A percentile compares a stretch with the other conserved stretches of the same genome.
Conservation (phyloP, 1,284 basidiomycete species). For the Ustilago vetiveriae region DNA sequence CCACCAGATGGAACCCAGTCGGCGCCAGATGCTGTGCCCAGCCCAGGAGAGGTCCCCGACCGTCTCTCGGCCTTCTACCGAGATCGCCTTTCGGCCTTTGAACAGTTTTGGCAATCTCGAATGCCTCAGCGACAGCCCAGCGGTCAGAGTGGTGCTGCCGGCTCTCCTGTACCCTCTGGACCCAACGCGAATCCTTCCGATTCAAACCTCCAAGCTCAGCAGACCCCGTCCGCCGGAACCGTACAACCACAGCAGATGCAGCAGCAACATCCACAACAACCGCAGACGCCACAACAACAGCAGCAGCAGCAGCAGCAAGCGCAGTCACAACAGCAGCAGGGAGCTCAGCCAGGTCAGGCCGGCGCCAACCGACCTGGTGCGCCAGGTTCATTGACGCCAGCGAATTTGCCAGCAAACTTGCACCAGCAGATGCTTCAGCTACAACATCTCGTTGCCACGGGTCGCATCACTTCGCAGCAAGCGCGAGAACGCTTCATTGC, state of each 20-base stretch:
- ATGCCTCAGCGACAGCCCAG: slow-evolving; percentile 46
- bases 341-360: not conserved
- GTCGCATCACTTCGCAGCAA: slow-evolving; percentile 59
- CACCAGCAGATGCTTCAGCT: slow-evolving; percentile 57
- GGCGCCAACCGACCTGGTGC: slow-evolving; percentile 12
- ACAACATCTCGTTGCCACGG: slow-evolving; percentile 48
- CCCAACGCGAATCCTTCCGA: slow-evolving; percentile 8
- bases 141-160: slow-evolving; percentile 30
- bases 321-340: slow-evolving; percentile 4
- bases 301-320: slow-evolving; percentile 9
- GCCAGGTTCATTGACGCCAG: slow-evolving; percentile 18
- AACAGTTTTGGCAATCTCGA: slow-evolving; percentile 60
- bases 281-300: slow-evolving; percentile 22
- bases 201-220: slow-evolving; percentile 8
- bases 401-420: slow-evolving; percentile 42
- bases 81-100: slow-evolving; percentile 55
- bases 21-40: slow-evolving; percentile 45
- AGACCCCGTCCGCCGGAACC: slow-evolving; percentile 5
- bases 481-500: slow-evolving; percentile 56
- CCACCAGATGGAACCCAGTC: slow-evolving; percentile 40
- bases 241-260: slow-evolving; percentile 11
- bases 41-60: slow-evolving; percentile 55
- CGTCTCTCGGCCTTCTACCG: slow-evolving; percentile 57
- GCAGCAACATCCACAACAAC: slow-evolving; percentile 15
- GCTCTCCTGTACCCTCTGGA: slow-evolving; percentile 25